These are phyloP conservation scores for Cadophora sp. DNA, from an alignment of 2,329 filamentous ascomycete species.

Conservation along the genomic window DNA sequence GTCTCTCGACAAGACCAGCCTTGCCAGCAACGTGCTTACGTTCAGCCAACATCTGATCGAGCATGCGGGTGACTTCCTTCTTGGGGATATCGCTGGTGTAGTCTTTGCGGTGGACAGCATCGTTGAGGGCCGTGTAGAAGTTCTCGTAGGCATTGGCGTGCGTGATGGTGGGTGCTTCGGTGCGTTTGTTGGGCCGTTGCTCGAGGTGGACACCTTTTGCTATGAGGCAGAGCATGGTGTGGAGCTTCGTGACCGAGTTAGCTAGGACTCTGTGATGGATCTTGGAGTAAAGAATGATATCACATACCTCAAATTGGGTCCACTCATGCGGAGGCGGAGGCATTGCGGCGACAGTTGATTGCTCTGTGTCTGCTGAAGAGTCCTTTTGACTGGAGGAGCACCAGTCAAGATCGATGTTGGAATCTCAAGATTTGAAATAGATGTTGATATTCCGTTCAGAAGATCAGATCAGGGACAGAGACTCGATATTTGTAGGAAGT, in stretches of 20 bases:
- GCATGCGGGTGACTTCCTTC: slow-evolving; percentile 40
- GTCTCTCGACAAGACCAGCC: slow-evolving; percentile 38
- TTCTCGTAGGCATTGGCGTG: slow-evolving; percentile 29
- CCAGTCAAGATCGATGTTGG: not conserved
- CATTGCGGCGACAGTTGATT: slow-evolving; percentile 6
- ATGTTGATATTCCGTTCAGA: not conserved
- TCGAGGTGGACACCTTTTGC: slow-evolving; percentile 34
- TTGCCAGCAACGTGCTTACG: slow-evolving; percentile 36
- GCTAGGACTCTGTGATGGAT: not conserved
- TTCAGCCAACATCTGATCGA: slow-evolving; percentile 37
- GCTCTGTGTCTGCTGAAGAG: not conserved
- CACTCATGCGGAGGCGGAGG: slow-evolving; percentile 27
- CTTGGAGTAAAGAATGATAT: not conserved
- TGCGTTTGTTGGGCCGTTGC: slow-evolving; percentile 35
- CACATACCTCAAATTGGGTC: slow-evolving; percentile 31
- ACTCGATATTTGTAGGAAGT: not conserved
- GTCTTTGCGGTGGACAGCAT: slow-evolving; percentile 37
- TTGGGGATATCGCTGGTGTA: slow-evolving; percentile 35
- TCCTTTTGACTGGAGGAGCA: not conserved
- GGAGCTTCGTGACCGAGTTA: slow-evolving; percentile 16
- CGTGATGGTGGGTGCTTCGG: slow-evolving; percentile 12
- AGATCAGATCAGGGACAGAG: not conserved
- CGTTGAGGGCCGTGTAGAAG: slow-evolving; percentile 44
- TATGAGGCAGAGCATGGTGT: slow-evolving; percentile 42
- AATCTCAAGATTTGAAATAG: not conserved